Evolutionary conservation across 2,329 filamentous ascomycete genomes (phyloP), one percentile per base, ranked within the genome.

Genomic region (Dothideomycetidae sp.): DNA sequence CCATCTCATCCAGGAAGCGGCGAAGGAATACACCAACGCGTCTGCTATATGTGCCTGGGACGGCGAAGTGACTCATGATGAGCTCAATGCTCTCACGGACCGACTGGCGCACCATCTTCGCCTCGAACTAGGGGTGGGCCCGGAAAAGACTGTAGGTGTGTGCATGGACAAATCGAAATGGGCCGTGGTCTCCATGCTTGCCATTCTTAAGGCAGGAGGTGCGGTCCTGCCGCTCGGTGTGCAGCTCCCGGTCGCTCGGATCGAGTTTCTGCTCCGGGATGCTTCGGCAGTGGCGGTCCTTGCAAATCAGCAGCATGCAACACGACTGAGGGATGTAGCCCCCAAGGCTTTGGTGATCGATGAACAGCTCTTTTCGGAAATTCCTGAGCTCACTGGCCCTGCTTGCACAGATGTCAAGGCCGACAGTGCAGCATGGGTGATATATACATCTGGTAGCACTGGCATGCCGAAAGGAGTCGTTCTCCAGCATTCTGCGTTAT

Each of bases 361-460:
- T 13, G 18, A 31, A 18, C 11, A 9, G 2, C 7, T 30, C 10
- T 3, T 36, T 10, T 12, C 15, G 11, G 19, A 21, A n/a, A 32
- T 50, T 46, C 31, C 42, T 7, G n/a, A 26, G n/a, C 7, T n/a
- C 21, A 7, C 21, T n/a, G n/a, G 7, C n/a, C 21, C 21, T 26
- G 7, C 21, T 7, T 7, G 7, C n/a, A 7, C 21, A 26, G 45
- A 56, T 4, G 54, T 61, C 0, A 67, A 5, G 18, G 33, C 29
- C n/a, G 13, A 10, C 5, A 18, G 32, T 13, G 15, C 30, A 5
- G 39, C 39, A 15, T 31, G 26, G 10, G 34, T 43, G 30, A 43
- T 37, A 13, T 92, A 90, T 63, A 92, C 83, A 2, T 86, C 81
- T 4, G 83, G 83, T 30, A 90, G 83, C 2, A 90, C 82, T 0